These are phyloP conservation scores for Penicillium sp. DNA, from an alignment of 2,329 filamentous ascomycete genomes.

Conservation along the genomic window DNA sequence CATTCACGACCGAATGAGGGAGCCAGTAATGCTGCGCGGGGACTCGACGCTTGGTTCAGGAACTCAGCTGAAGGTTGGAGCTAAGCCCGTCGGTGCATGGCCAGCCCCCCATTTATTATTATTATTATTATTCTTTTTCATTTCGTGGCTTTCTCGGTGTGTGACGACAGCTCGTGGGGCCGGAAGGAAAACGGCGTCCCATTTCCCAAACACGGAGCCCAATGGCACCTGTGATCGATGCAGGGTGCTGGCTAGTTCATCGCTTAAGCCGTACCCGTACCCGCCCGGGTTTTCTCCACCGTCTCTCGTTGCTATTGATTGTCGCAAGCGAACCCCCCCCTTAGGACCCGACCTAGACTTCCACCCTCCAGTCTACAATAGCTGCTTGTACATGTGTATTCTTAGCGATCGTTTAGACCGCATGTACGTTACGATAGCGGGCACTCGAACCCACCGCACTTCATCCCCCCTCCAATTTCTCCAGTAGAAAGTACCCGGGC, in stretches of 20 bases:
- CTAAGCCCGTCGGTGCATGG: conserved; percentile 19
- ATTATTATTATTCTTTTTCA: conserved; percentile 11
- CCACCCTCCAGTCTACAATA: background rate
- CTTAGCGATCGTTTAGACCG: background rate
- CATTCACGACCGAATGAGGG: conserved; percentile 3
- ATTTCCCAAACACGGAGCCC: conserved; percentile 1
- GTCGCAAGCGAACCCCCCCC: background rate
- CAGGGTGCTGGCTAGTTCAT: conserved; percentile 21
- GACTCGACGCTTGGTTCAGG: conserved; percentile 2
- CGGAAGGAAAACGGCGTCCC: conserved; percentile 11
- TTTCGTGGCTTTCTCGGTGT: background rate
- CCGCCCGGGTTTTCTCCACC: background rate
- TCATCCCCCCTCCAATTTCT: background rate
- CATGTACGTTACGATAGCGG: background rate
- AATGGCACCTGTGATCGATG: conserved; percentile 23
- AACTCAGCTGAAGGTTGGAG: conserved; percentile 22
- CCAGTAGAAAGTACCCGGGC: background rate
- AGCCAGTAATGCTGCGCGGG: background rate
- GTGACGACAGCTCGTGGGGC: background rate
- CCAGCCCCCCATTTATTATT: background rate
- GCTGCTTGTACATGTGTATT: too few species aligned
- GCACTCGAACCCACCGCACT: background rate
- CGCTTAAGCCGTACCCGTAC: conserved; percentile 22
- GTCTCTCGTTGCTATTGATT: background rate
- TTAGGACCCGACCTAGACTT: background rate